Evolutionary conservation across 2,329 filamentous ascomycete species (phyloP).

Genomic region (Knoxdaviesia capensis): DNA sequence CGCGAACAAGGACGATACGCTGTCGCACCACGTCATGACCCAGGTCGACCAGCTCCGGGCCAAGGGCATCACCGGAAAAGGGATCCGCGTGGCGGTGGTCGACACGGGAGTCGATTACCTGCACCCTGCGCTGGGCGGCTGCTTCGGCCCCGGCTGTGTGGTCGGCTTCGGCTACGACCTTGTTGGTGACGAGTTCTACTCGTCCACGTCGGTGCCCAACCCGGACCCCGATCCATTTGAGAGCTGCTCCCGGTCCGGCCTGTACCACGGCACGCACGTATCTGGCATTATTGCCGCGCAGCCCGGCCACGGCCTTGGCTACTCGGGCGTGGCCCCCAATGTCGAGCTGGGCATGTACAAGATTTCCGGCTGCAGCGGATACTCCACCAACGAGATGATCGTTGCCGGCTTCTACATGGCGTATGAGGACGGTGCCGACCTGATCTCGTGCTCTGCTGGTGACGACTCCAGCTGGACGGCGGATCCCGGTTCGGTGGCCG

Average conservation of each 20-base stretch:
- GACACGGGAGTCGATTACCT: slow-evolving; percentile 24
- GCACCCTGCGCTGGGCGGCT: slow-evolving; percentile 29
- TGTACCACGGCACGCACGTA: slow-evolving; percentile 22
- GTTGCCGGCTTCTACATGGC: slow-evolving; percentile 21
- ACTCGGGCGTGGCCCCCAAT: slow-evolving; percentile 19
- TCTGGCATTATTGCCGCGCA: slow-evolving; percentile 25
- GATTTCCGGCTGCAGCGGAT: slow-evolving; percentile 15
- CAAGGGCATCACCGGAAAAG: slow-evolving; percentile 22
- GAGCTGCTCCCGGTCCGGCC: slow-evolving; percentile 9
- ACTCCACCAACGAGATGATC: slow-evolving; percentile 17
- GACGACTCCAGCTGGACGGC: slow-evolving; percentile 10
- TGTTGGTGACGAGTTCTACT: slow-evolving; percentile 17
- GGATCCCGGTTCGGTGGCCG: slow-evolving; percentile 9
- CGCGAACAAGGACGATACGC: slow-evolving; percentile 4
- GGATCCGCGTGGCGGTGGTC: slow-evolving; percentile 20
- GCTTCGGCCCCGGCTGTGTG: slow-evolving; percentile 27
- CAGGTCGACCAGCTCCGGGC: slow-evolving; percentile 20
- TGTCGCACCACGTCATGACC: slow-evolving; percentile 12
- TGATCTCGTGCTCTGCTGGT: slow-evolving; percentile 13
- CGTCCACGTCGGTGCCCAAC: slow-evolving; percentile 9
- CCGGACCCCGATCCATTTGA: slow-evolving; percentile 20
- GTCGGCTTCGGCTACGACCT: slow-evolving; percentile 26
- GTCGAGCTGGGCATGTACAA: slow-evolving; percentile 19
- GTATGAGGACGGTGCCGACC: slow-evolving; percentile 17
- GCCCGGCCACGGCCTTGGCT: slow-evolving; percentile 13